phyloP scores from a whole-genome alignment of 2,329 filamentous ascomycete species.

The Sclerotinia sclerotiorum region DNA sequence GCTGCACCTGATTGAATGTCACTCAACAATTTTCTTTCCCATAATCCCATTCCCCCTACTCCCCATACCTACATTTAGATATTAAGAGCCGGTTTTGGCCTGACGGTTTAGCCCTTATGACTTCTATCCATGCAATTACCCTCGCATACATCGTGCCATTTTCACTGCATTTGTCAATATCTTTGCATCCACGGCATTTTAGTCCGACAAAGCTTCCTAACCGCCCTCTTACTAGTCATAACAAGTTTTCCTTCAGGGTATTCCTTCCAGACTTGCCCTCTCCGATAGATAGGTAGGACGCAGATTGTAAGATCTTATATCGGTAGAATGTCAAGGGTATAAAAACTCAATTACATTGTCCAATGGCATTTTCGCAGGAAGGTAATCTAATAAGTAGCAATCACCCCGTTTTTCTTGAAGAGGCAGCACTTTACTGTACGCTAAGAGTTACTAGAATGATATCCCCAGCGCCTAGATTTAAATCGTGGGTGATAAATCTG shows the following conservation, averaged over 20 bases:
- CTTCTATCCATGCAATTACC: too few relatives aligned
- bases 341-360: neutral
- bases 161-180: neutral
- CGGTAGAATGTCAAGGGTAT: too few relatives aligned
- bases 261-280: neutral
- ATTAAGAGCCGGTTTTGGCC: too few relatives aligned
- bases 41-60: too few relatives aligned
- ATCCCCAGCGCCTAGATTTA: neutral
- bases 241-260: too few relatives aligned
- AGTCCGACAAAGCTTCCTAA: neutral
- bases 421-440: neutral
- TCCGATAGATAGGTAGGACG: neutral
- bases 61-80: too few relatives aligned
- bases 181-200: neutral
- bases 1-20: neutral
- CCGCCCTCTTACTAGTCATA: neutral
- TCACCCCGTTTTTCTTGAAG: neutral
- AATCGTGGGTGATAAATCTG: neutral
- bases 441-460: too few relatives aligned
- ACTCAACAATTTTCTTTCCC: too few relatives aligned
- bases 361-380: neutral
- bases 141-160: too few relatives aligned
- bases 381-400: neutral
- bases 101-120: too few relatives aligned
- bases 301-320: too few relatives aligned